Conservation (phyloP, 768 basidiomycete genomes). For the Calocybe indica region DNA sequence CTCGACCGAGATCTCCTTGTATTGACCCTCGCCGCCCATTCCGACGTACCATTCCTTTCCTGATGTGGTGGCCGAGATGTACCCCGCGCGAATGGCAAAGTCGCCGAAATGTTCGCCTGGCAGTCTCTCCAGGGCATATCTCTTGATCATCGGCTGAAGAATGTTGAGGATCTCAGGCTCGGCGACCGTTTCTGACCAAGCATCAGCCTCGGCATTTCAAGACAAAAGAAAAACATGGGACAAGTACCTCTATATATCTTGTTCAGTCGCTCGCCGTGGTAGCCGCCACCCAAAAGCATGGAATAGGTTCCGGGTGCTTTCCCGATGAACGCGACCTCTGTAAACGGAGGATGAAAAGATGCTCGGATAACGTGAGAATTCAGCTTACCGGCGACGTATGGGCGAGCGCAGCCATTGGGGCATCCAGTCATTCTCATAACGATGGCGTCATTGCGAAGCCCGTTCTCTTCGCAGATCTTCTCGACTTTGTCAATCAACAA, state of each 20-base stretch:
- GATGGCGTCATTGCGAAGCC: constrained; percentile 89
- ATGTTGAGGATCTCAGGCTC: constrained; percentile 91
- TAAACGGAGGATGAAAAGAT: constrained; percentile 2
- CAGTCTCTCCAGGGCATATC: constrained; percentile 79
- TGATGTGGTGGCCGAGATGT: constrained; percentile 79
- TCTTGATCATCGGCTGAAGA: constrained; percentile 89
- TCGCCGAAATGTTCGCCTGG: constrained; percentile 95
- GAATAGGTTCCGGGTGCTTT: constrained; percentile 90
- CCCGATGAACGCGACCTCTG: constrained; percentile 94
- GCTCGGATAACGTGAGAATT: not conserved
- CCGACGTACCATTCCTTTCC: constrained; percentile 86
- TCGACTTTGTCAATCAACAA: constrained; percentile 92
- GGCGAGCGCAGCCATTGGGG: constrained; percentile 89
- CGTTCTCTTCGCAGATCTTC: constrained; percentile 89
- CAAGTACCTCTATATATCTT: constrained; percentile 86
- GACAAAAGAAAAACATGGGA: not conserved
- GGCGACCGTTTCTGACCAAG: constrained; percentile 66
- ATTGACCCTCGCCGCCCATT: constrained; percentile 71
- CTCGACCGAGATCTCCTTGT: constrained; percentile 25
- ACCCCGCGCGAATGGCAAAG: constrained; percentile 88
- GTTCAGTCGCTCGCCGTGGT: constrained; percentile 90
- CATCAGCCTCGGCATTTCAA: not conserved
- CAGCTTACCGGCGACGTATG: constrained; percentile 77
- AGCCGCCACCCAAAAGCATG: constrained; percentile 96
- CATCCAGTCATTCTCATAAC: constrained; percentile 99